Evolutionary conservation across 1,139 yeast species (phyloP), one percentile per base, ranked within the genome.

Genomic region (Meyerozyma smithsonii): DNA sequence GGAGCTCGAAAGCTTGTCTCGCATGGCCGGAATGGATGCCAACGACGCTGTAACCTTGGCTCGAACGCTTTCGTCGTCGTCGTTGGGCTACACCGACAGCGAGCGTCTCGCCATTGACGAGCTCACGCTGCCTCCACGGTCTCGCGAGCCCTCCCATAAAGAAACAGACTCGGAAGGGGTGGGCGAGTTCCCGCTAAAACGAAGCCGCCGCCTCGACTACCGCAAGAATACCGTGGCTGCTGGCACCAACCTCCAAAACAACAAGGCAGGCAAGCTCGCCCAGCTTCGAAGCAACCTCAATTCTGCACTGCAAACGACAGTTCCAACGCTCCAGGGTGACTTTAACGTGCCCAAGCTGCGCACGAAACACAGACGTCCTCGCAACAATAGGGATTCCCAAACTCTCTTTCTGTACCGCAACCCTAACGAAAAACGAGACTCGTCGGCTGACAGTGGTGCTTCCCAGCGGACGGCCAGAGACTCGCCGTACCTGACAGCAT

Each of bases 11-110:
- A 77, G 70, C 39, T 62, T 84, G 35, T 77, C 88, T 0, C 79
- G 77, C 47, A 64, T 78, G 56, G 90, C 90, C 0, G 92, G 94
- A 0, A 64, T 84, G 62, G 83, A 81, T 39, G 79, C 85, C 11
- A 72, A 78, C 19, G 90, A 84, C 60, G 88, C 92, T 0, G 81
- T 81, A 2, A 79, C 90, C 0, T 62, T 84, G 38, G 92, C 92
- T 0, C 67, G 90, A 52, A 79, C 89, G 0, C 66, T 84, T 41
- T 78, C 84, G 1, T 72, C 82, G 1, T 69, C 78, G 1, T 73
- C 84, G 0, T 61, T 79, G 32, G 83, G 84, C 3, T 73, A 75
- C 41, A 74, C 80, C 2, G 75, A 72, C 39, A 71, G 72, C 4
- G 81, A 76, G 51, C 66, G 58, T 46, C 59, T 65, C 38, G 79